Evolutionary conservation across 129 eudicot species (phyloP).

Genomic region (Oenanthe sinensis): DNA sequence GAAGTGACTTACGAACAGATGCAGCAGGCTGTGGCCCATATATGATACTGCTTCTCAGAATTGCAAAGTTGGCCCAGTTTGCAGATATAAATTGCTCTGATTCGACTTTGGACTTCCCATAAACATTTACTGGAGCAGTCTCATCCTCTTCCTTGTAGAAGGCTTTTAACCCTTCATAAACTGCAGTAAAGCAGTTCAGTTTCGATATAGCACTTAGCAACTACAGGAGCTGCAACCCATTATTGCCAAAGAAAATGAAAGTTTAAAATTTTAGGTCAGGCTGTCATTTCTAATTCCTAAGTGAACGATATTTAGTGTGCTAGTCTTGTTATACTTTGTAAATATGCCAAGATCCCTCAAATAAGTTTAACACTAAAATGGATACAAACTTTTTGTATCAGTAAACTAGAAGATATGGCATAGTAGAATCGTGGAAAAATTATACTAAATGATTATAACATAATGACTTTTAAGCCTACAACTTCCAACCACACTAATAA

Average conservation of each 20-base stretch:
- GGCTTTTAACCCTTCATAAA: constrained; percentile 86
- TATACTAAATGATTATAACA: background rate
- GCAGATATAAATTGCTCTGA: constrained; percentile 57
- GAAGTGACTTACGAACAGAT: constrained; percentile 84
- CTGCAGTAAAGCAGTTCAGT: constrained; percentile 29
- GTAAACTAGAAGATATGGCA: background rate
- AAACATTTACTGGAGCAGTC: constrained; percentile 68
- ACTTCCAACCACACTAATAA: background rate
- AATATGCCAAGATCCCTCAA: background rate
- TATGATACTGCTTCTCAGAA: constrained; percentile 90
- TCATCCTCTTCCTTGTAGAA: constrained; percentile 80
- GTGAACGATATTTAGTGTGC: background rate
- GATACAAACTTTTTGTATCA: background rate
- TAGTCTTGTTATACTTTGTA: background rate
- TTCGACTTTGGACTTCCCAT: constrained; percentile 76
- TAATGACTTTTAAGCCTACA: background rate
- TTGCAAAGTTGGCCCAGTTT: constrained; percentile 61
- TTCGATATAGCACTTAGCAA: background rate
- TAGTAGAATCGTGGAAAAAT: background rate
- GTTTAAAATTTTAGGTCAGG: background rate
- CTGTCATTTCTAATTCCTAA: background rate
- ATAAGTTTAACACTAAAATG: background rate
- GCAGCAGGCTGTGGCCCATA: constrained; percentile 84
- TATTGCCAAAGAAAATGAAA: background rate
- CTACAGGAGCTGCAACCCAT: background rate